Evolutionary conservation across 2,329 filamentous ascomycete genomes (phyloP), one percentile per base, ranked within the genome.

Genomic region (Fusarium incarnatum): DNA sequence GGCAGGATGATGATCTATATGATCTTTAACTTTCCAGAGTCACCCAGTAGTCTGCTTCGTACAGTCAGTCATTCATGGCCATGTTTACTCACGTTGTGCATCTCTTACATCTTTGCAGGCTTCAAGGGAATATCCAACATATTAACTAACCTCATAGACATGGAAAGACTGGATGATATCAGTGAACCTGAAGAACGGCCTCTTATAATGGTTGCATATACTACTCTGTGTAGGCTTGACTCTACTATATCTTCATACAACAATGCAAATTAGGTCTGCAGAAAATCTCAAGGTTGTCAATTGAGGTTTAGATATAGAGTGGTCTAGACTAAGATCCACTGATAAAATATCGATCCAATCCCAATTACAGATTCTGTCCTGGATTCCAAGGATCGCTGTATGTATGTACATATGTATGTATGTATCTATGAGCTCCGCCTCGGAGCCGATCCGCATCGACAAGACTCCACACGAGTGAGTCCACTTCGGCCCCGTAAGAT

Each of bases 401-500:
- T 11, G 18, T 11, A 37, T 28, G 10, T 27, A 28, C 5, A n/a
- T n/a, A n/a, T n/a, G n/a, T n/a, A n/a, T n/a, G n/a, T n/a, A n/a
- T 27, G 27, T 30, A 30, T 37, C 22, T 23, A 15, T 37, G 9
- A 13, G 49, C 63, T 67, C 63, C 63, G 48, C 49, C 44, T 67
- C 64, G 64, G 64, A 67, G 22, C 64, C 64, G 64, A 67, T 45
- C 64, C 63, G 64, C 66, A 55, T 47, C 18, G 42, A 40, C 37
- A 28, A 34, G 18, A 27, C 50, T 50, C 62, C 57, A 48, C 48
- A 23, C n/a, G 42, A 50, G 23, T 27, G 45, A 50, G 30, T 32
- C 64, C 62, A 67, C 64, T 56, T 67, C 64, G 48, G 62, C 63
- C 56, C 64, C 64, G 64, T 55, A 56, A 28, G 37, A 34, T 40